Conservation (phyloP, 75 land plant genomes). For the Picea glauca region DNA sequence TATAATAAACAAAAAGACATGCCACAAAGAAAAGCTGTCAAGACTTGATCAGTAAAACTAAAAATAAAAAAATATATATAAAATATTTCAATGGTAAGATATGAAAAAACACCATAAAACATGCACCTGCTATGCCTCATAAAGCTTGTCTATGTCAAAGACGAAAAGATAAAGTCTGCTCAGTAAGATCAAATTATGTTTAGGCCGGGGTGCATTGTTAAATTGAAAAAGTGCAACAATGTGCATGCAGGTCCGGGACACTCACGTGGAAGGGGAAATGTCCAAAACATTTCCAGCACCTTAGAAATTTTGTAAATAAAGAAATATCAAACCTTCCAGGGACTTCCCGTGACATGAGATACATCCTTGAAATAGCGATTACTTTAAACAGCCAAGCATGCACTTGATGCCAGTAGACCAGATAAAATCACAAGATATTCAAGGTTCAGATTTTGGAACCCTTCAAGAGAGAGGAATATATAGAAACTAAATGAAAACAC, state of each 20-base stretch:
- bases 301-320: neutral
- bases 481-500: neutral
- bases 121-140: neutral
- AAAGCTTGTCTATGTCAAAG: neutral
- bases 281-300: neutral
- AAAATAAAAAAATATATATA: neutral
- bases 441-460: neutral
- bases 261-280: neutral
- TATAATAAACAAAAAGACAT: neutral
- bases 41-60: neutral
- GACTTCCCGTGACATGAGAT: neutral
- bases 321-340: neutral
- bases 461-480: neutral
- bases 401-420: neutral
- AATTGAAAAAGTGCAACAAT: neutral
- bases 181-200: neutral
- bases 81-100: neutral
- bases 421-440: neutral
- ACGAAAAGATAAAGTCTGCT: neutral
- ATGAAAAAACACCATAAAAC: neutral
- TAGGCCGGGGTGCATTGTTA: neutral
- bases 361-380: neutral
- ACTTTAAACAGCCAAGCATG: neutral
- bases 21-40: neutral
- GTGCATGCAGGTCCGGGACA: neutral